A percentile compares a stretch with the other conserved stretches of the same genome.
phyloP scores from a whole-genome alignment of 2,329 filamentous ascomycete genomes.

The Zymoseptoria brevis region DNA sequence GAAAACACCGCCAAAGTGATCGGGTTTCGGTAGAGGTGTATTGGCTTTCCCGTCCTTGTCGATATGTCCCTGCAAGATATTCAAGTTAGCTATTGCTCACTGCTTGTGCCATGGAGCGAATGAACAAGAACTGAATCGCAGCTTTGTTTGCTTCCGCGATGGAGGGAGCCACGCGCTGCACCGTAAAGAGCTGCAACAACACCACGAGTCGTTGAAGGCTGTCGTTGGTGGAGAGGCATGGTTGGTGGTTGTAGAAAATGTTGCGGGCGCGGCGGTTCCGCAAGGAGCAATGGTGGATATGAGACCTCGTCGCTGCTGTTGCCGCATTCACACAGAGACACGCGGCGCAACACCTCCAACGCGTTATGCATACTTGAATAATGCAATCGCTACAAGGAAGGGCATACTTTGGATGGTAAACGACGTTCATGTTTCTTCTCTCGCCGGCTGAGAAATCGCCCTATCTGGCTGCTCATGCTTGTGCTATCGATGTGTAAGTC shows the following conservation, averaged over 20 bases:
- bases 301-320: neutral
- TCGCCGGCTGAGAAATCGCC: conserved; percentile 62
- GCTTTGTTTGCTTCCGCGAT: neutral
- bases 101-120: neutral
- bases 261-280: neutral
- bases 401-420: conserved; percentile 16
- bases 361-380: neutral
- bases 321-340: neutral
- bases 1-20: conserved; percentile 60
- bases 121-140: neutral
- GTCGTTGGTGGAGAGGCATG: neutral
- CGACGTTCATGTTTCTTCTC: conserved; percentile 43
- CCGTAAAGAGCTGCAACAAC: neutral
- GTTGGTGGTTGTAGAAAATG: neutral
- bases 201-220: neutral
- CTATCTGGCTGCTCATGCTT: conserved; percentile 42
- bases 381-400: conserved; percentile 1
- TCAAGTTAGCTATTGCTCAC: neutral
- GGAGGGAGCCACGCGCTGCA: neutral
- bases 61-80: neutral
- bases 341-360: neutral
- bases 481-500: neutral
- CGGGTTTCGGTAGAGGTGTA: conserved; percentile 34
- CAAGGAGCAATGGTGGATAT: neutral
- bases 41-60: conserved; percentile 19